Evolutionary conservation across 257 asterid species (phyloP).

Genomic region (Petunia axillaris): DNA sequence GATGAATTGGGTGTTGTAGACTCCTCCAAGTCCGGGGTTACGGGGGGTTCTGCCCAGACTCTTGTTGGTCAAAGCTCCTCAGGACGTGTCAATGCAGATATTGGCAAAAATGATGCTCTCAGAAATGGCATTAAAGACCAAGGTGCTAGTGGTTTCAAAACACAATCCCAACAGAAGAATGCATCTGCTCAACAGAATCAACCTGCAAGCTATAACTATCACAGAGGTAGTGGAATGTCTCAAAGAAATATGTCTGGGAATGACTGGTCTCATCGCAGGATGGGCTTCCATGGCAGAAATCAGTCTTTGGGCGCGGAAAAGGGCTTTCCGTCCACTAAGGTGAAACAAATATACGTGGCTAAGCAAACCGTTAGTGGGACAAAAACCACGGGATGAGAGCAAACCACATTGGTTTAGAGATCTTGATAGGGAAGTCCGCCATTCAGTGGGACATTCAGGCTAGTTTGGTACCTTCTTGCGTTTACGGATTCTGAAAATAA

Average conservation of each 20-base stretch:
- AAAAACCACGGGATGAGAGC: constrained; percentile 51
- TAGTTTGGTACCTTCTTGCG: constrained; percentile 20
- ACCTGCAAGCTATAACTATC: constrained; percentile 51
- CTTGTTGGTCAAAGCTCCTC: constrained; percentile 45
- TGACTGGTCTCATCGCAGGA: constrained; percentile 76
- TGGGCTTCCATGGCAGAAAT: constrained; percentile 74
- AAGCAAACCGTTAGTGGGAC: constrained; percentile 63
- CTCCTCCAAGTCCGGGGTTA: constrained; percentile 44
- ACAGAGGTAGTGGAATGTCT: constrained; percentile 56
- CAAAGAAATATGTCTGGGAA: constrained; percentile 62
- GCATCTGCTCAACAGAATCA: constrained; percentile 48
- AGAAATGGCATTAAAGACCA: constrained; percentile 41
- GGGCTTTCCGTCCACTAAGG: constrained; percentile 59
- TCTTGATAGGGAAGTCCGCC: constrained; percentile 19
- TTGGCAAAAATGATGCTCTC: constrained; percentile 40
- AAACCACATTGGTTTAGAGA: constrained; percentile 15
- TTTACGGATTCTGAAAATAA: constrained; percentile 20
- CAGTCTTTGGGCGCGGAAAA: constrained; percentile 59
- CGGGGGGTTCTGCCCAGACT: constrained; percentile 46
- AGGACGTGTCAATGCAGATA: constrained; percentile 42
- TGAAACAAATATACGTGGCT: constrained; percentile 90
- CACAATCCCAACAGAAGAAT: constrained; percentile 55
- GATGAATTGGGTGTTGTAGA: constrained; percentile 58
- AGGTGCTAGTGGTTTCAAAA: constrained; percentile 42
- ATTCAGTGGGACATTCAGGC: constrained; percentile 10